phyloP scores from a whole-genome alignment of 805 yeast species.

The Teunomyces stri region DNA sequence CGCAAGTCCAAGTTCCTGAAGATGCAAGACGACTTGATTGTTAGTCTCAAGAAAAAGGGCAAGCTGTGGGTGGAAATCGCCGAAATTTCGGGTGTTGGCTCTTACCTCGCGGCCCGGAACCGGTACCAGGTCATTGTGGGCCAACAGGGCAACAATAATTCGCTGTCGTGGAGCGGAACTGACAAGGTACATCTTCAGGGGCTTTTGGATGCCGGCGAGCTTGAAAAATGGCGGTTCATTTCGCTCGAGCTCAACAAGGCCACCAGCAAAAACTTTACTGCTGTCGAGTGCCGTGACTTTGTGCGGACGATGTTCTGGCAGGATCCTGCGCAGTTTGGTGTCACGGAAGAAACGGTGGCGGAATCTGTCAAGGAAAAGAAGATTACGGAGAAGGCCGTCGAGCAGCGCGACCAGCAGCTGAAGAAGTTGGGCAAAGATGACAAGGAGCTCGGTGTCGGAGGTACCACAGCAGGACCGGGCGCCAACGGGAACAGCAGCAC shows the following conservation, averaged over 20 bases:
- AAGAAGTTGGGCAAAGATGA: conserved; percentile 9
- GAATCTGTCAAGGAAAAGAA: conserved; percentile 39
- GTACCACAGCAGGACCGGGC: not conserved
- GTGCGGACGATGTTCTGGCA: conserved; percentile 51
- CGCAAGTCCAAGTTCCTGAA: conserved; percentile 67
- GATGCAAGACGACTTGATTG: conserved; percentile 66
- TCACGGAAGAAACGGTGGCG: conserved; percentile 43
- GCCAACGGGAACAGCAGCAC: conserved; percentile 1
- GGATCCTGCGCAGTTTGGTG: conserved; percentile 58
- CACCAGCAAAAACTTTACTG: conserved; percentile 50
- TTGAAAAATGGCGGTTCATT: conserved; percentile 67
- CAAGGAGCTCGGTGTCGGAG: not conserved
- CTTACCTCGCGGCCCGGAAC: conserved; percentile 71
- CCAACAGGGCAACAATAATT: conserved; percentile 72
- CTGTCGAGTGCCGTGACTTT: conserved; percentile 54
- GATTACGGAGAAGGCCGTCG: conserved; percentile 31
- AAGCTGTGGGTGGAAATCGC: conserved; percentile 76
- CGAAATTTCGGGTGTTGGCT: conserved; percentile 57
- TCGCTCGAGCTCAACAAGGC: conserved; percentile 57
- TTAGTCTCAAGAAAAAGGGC: conserved; percentile 59
- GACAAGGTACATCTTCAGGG: conserved; percentile 51
- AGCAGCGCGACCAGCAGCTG: conserved; percentile 16
- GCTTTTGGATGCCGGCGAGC: conserved; percentile 65
- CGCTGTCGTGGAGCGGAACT: conserved; percentile 57
- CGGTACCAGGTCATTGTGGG: conserved; percentile 79